Percentiles rank a stretch among this genome's conserved stretches.
phyloP scores from a whole-genome alignment of 208 protist species.

The Borovskyia barvae region DNA sequence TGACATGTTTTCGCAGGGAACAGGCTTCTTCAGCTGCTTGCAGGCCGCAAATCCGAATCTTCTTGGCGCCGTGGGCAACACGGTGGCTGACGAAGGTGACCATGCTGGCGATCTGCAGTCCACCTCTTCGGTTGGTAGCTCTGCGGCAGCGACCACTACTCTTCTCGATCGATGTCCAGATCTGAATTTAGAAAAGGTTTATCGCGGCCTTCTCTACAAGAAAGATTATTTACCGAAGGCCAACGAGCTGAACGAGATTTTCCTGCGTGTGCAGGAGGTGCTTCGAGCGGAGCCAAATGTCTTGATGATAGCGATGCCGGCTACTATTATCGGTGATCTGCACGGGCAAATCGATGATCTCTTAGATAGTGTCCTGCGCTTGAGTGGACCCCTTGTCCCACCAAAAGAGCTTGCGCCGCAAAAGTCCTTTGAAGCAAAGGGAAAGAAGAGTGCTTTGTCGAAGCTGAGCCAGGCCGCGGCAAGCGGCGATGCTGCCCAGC shows the following conservation, averaged over 20 bases:
- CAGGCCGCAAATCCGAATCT: slow-evolving; percentile 29
- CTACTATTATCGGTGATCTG: slow-evolving; percentile 86
- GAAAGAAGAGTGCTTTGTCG: no score
- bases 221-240: slow-evolving; percentile 60
- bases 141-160: not conserved
- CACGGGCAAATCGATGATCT: slow-evolving; percentile 85
- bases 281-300: slow-evolving; percentile 95
- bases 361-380: slow-evolving; percentile 56
- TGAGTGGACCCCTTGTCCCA: slow-evolving; percentile 57
- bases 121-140: not conserved
- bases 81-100: slow-evolving; percentile 1
- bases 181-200: slow-evolving; percentile 61
- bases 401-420: slow-evolving; percentile 11
- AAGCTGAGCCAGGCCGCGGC: not conserved
- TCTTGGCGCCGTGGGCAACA: not conserved
- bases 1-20: slow-evolving; percentile 45
- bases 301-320: slow-evolving; percentile 93
- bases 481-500: not conserved
- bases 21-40: slow-evolving; percentile 43
- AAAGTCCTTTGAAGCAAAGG: not conserved
- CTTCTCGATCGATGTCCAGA: slow-evolving; percentile 20
- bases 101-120: not conserved
- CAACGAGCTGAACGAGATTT: slow-evolving; percentile 76
- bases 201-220: slow-evolving; percentile 45
- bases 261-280: slow-evolving; percentile 62